phyloP scores from a whole-genome alignment of 169 alveolate genomes.

The Perkinsus chesapeaki region DNA sequence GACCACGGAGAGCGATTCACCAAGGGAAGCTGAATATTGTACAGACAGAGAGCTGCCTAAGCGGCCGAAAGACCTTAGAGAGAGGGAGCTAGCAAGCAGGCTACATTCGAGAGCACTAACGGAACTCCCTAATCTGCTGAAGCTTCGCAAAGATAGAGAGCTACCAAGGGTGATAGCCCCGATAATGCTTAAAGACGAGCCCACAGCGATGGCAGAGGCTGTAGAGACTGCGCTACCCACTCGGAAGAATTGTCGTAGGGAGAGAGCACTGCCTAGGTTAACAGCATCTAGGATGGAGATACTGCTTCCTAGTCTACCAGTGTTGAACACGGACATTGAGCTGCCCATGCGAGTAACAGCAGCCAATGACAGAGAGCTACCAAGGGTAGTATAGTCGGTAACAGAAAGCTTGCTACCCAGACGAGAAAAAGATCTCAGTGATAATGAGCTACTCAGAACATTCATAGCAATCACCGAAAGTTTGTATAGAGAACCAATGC shows the following conservation, averaged over 20 bases:
- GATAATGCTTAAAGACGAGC: background rate
- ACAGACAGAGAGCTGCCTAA: background rate
- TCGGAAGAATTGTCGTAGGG: background rate
- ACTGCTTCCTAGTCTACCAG: background rate
- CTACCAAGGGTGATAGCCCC: background rate
- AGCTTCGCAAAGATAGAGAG: background rate
- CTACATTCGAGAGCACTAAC: background rate
- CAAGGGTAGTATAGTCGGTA: background rate
- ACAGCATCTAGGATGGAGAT: background rate
- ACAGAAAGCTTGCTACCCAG: background rate
- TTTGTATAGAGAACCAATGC: background rate
- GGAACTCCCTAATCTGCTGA: background rate
- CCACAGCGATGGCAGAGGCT: background rate
- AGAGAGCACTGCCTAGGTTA: background rate
- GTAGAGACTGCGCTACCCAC: background rate
- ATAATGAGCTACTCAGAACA: background rate
- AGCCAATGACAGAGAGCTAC: background rate
- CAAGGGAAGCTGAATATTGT: background rate
- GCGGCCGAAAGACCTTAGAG: background rate
- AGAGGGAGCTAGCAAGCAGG: background rate
- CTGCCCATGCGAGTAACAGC: background rate
- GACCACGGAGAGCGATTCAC: background rate
- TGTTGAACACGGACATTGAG: background rate
- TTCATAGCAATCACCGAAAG: background rate
- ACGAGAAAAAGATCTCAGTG: background rate